Conservation (phyloP, 768 basidiomycete species). For the Lactarius trivialis region DNA sequence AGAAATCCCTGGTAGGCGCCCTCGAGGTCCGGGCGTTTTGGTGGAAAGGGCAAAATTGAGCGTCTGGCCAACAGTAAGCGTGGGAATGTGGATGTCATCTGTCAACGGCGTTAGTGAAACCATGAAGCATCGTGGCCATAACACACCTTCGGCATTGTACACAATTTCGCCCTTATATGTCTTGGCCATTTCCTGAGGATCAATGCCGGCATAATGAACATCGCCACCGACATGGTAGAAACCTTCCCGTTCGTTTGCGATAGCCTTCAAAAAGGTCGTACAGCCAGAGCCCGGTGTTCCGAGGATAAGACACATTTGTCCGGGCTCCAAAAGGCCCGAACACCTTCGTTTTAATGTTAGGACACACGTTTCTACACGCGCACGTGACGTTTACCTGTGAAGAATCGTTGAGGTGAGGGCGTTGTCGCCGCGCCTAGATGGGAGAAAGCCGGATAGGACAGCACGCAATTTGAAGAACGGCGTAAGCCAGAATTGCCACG, state of each 20-base stretch:
- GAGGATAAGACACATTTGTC: slow-evolving; percentile 23
- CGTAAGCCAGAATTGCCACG: slow-evolving; percentile 23
- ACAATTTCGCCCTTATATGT: slow-evolving; percentile 76
- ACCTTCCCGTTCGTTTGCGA: slow-evolving; percentile 68
- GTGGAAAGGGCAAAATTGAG: slow-evolving; percentile 66
- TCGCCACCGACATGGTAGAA: slow-evolving; percentile 62
- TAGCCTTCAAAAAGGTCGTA: slow-evolving; percentile 77
- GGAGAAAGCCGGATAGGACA: slow-evolving; percentile 2
- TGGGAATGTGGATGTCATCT: slow-evolving; percentile 83
- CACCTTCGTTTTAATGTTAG: slow-evolving; percentile 67
- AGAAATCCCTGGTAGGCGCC: slow-evolving; percentile 60
- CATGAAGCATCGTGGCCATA: not conserved
- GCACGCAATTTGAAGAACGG: slow-evolving; percentile 10
- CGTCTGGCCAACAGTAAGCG: slow-evolving; percentile 75
- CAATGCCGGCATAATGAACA: slow-evolving; percentile 78
- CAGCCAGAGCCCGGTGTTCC: slow-evolving; percentile 60
- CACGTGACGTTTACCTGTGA: slow-evolving; percentile 14
- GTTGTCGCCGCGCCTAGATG: slow-evolving; percentile 4
- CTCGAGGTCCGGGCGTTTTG: slow-evolving; percentile 71
- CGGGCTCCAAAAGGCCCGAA: slow-evolving; percentile 34
- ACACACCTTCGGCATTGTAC: slow-evolving; percentile 67
- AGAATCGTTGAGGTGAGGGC: slow-evolving; percentile 15
- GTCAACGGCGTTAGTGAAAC: slow-evolving; percentile 16
- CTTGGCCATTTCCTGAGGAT: slow-evolving; percentile 68
- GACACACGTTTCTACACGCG: not conserved